Percentiles rank a stretch among this genome's conserved stretches.
Evolutionary conservation across 345 rosid species (phyloP).

Genomic region (Geranium rotundifolium): DNA sequence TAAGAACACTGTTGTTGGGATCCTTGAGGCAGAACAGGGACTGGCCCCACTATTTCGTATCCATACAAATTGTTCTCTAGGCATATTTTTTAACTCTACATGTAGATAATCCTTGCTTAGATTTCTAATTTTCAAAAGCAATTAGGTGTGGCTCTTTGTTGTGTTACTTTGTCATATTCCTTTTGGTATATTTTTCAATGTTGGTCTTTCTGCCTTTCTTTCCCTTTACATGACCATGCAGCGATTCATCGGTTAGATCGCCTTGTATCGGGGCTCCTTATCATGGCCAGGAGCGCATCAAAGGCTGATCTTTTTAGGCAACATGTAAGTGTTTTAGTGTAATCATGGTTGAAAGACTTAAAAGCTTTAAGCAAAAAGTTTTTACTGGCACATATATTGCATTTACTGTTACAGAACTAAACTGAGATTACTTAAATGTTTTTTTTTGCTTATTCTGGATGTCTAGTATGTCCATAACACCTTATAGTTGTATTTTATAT

Average conservation of each 20-base stretch:
- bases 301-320: conserved; percentile 79
- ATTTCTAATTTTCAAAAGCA: neutral
- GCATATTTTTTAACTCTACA: neutral
- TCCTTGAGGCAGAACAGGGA: conserved; percentile 84
- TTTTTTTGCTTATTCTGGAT: neutral
- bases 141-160: neutral
- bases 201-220: conserved; percentile 8
- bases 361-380: neutral
- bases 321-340: conserved; percentile 35
- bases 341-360: neutral
- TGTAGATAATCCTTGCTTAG: neutral
- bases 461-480: neutral
- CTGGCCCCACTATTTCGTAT: conserved; percentile 77
- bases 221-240: conserved; percentile 31
- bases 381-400: neutral
- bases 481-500: neutral
- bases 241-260: conserved; percentile 81
- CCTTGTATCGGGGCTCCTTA: conserved; percentile 87
- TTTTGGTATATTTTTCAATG: conserved; percentile 1
- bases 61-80: conserved; percentile 15
- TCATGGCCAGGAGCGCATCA: conserved; percentile 71
- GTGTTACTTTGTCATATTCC: neutral
- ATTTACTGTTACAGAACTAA: neutral
- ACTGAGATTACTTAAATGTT: too few relatives aligned
- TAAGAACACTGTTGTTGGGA: conserved; percentile 89